Evolutionary conservation across 176 grass and related monocot genomes (phyloP).

Genomic region (Coix lacrymajobi): DNA sequence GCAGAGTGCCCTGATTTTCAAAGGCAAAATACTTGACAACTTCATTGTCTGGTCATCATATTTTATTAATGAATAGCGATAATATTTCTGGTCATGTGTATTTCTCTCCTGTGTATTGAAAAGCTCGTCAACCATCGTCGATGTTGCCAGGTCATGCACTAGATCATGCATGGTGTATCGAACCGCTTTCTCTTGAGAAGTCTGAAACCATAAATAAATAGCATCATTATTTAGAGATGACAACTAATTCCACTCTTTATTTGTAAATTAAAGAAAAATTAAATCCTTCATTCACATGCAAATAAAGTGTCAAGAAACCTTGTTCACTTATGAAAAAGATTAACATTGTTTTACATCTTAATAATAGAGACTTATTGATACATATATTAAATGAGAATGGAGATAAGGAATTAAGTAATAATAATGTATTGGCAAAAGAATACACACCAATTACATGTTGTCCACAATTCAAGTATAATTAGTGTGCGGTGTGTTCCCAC

Average conservation of each 20-base stretch:
- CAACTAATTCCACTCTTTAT: neutral
- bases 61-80: neutral
- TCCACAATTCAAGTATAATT: no score
- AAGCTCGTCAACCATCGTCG: neutral
- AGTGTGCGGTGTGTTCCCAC: no score
- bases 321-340: no score
- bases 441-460: no score
- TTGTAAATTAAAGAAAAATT: neutral
- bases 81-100: neutral
- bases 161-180: neutral
- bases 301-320: no score
- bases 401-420: no score
- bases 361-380: no score
- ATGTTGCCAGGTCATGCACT: neutral
- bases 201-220: neutral
- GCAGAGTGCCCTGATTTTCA: neutral
- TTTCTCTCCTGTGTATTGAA: neutral
- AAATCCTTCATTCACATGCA: neutral
- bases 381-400: no score
- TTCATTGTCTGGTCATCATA: neutral
- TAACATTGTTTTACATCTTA: no score
- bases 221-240: neutral
- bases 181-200: neutral
- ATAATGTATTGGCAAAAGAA: no score
- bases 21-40: neutral